Evolutionary conservation across 768 basidiomycete genomes (phyloP), one percentile per base, ranked within the genome.

Genomic region (Kwoniella dendrophila): DNA sequence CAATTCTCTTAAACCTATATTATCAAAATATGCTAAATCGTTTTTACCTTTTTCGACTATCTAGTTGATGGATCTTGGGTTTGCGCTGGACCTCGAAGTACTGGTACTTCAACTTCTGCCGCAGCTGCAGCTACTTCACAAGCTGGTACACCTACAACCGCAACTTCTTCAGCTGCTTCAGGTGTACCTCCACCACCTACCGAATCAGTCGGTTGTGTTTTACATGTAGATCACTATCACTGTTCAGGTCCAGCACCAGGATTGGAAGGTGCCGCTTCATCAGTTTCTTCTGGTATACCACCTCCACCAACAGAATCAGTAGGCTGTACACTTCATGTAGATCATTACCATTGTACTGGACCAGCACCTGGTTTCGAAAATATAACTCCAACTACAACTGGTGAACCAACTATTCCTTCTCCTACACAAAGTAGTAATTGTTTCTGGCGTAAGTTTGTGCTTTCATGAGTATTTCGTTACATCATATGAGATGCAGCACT

Each of bases 381-480:
- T 24, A 33, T 29, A 12, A 24, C 54, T 14, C 56, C 57, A 7
- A n/a, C 66, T 27, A 61, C 65, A 6, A 51, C 38, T 12, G 55
- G 41, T 20, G 45, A 27, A 10, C 69, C 71, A 8, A 58, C 58
- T 2, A 47, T 59, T 11, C 56, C 71, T 4, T 59, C 66, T 32
- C 67, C 70, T 1, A 71, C 70, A 26, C 61, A 68, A 52, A 68
- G 71, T 32, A 43, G 59, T 18, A 59, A 66, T 11, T 73, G 71
- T 55, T 57, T 60, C 30, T 67, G 65, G 64, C 70, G 70, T 71
- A 49, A 66, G 69, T 68, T n/a, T n/a, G n/a, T n/a, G n/a, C n/a
- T n/a, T n/a, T n/a, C n/a, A n/a, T n/a, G n/a, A n/a, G n/a, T 29
- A 16, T 12, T 12, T 8, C 34, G 10, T n/a, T 40, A 10, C 38